Conservation (phyloP, 2,329 filamentous ascomycete genomes). For the Ilyonectria destructans region DNA sequence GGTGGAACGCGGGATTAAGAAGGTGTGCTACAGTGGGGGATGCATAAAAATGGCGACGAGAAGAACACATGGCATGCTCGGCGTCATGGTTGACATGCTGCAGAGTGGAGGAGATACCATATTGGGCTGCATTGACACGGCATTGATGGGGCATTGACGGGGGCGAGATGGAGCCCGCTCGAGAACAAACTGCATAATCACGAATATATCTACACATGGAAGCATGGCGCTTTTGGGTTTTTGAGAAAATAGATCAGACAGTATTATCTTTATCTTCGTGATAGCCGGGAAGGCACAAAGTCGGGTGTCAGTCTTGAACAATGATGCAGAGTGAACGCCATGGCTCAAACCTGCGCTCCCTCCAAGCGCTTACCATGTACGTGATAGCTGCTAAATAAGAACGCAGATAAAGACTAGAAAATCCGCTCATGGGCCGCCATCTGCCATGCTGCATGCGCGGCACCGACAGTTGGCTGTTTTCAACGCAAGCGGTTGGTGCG, state of each 20-base stretch:
- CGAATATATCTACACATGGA: neutral
- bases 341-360: constrained; percentile 1
- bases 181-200: neutral
- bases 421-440: neutral
- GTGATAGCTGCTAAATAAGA: neutral
- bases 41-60: neutral
- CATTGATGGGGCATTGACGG: neutral
- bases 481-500: neutral
- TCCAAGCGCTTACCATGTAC: neutral
- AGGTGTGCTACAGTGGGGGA: neutral
- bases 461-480: neutral
- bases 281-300: neutral
- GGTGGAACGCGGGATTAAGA: neutral
- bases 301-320: neutral
- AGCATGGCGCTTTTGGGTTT: neutral
- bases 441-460: neutral
- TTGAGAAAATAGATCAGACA: neutral
- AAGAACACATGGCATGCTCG: neutral
- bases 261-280: neutral
- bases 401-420: neutral
- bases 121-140: neutral
- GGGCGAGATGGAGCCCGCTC: neutral
- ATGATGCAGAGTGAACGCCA: neutral
- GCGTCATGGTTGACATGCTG: neutral
- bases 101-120: constrained; percentile 17